Percentiles rank a stretch among this genome's conserved stretches.
Evolutionary conservation across 2,329 filamentous ascomycete species (phyloP).

Genomic region (Dryadomyces sulphureus): DNA sequence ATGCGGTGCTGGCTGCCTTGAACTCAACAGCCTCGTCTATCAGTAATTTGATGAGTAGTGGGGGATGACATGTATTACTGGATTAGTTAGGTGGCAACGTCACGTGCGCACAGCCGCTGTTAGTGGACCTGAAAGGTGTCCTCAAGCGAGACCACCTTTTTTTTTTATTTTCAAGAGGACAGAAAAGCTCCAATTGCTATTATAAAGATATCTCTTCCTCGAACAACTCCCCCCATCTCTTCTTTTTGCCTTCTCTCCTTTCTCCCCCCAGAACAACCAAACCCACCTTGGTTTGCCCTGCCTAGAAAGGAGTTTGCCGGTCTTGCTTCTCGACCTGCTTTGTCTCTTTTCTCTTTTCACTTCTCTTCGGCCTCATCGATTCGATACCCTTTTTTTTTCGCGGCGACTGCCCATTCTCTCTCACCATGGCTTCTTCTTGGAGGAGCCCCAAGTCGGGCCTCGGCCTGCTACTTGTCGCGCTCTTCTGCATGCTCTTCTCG

Average conservation of each 20-base stretch:
- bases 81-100: not conserved
- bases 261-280: not conserved
- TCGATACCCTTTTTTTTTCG: no score
- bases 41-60: no score
- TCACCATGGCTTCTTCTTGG: conserved; percentile 11
- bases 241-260: not conserved
- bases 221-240: not conserved
- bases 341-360: conserved; percentile 7
- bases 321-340: not conserved
- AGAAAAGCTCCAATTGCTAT: conserved; percentile 6
- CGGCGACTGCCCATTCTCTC: not conserved
- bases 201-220: conserved; percentile 4
- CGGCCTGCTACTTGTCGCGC: conserved; percentile 79
- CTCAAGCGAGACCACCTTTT: conserved; percentile 9
- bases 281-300: not conserved
- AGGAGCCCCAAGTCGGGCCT: conserved; percentile 23
- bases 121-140: conserved; percentile 11
- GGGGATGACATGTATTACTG: not conserved
- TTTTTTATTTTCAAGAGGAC: conserved; percentile 9
- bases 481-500: conserved; percentile 78
- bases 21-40: no score
- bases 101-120: not conserved
- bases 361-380: not conserved
- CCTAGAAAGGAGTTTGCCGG: not conserved
- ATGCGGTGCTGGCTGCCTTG: no score